Evolutionary conservation across 192 early-diverging fungal genomes (phyloP).

Genomic region (Coemansia sp.): DNA sequence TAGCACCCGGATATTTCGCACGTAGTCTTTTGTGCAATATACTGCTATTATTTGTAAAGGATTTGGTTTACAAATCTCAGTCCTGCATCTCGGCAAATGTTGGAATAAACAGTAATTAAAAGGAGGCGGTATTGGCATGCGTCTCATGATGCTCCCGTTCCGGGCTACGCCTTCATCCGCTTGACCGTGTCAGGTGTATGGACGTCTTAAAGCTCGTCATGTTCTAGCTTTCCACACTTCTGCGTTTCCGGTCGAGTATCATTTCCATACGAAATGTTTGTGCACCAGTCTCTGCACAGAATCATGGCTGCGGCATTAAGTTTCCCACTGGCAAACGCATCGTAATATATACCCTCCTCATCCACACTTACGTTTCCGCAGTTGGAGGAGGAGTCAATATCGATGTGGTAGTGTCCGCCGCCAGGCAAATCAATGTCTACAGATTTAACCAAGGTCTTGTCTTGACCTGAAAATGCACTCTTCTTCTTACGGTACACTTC

Average conservation of each 20-base stretch:
- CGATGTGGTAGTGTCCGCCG: slow-evolving; percentile 1
- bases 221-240: neutral
- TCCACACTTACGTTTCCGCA: neutral
- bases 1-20: neutral
- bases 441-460: neutral
- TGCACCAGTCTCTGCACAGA: slow-evolving; percentile 4
- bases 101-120: neutral
- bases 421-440: neutral
- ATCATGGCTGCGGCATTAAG: slow-evolving; percentile 2
- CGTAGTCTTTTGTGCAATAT: neutral
- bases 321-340: neutral
- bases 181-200: neutral
- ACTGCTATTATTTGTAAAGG: neutral
- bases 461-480: neutral
- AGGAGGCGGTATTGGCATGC: neutral
- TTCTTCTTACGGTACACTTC: slow-evolving; percentile 6
- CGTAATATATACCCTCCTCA: neutral
- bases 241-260: slow-evolving; percentile 2
- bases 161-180: neutral
- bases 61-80: neutral
- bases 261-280: slow-evolving; percentile 2
- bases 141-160: neutral
- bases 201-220: neutral
- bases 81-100: neutral
- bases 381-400: neutral